Conservation (phyloP, 140 eudicot species). For the Senecio squalidus region DNA sequence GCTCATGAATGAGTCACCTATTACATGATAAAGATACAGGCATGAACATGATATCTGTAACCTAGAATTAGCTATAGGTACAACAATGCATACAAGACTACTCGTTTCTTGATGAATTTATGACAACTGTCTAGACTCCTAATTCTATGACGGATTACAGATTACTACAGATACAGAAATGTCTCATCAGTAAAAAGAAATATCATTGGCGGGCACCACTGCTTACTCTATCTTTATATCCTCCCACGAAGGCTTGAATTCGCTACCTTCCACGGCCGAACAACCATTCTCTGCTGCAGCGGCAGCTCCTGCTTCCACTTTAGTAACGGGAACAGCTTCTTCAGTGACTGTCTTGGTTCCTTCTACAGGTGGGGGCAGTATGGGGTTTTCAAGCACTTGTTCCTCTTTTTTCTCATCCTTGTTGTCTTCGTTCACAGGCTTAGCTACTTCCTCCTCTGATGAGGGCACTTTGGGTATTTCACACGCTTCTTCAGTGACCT, state of each 20-base stretch:
- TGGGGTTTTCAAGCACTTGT: constrained; percentile 27
- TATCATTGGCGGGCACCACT: constrained; percentile 26
- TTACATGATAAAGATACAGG: constrained; percentile 24
- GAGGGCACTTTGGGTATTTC: constrained; percentile 14
- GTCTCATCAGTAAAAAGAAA: constrained; percentile 20
- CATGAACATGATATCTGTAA: constrained; percentile 30
- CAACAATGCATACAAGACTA: constrained; percentile 11
- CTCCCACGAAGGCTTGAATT: constrained; percentile 35
- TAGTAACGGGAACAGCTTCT: constrained; percentile 18
- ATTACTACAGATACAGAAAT: constrained; percentile 18
- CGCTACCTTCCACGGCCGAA: constrained; percentile 21
- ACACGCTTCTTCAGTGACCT: constrained; percentile 15
- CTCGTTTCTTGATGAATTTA: constrained; percentile 8
- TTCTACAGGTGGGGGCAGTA: constrained; percentile 29
- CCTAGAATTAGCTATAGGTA: constrained; percentile 26
- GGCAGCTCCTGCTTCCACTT: constrained; percentile 27
- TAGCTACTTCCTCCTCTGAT: constrained; percentile 9
- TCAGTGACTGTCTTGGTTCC: constrained; percentile 12
- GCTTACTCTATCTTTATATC: constrained; percentile 30
- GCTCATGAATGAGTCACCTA: constrained; percentile 17
- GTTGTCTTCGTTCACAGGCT: constrained; percentile 15
- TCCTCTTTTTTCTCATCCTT: too few relatives aligned
- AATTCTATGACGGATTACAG: constrained; percentile 30
- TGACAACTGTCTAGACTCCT: constrained; percentile 24
- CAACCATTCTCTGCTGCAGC: constrained; percentile 34